Conservation (phyloP, 306 rosid genomes). For the Ochetophila trinervis region DNA sequence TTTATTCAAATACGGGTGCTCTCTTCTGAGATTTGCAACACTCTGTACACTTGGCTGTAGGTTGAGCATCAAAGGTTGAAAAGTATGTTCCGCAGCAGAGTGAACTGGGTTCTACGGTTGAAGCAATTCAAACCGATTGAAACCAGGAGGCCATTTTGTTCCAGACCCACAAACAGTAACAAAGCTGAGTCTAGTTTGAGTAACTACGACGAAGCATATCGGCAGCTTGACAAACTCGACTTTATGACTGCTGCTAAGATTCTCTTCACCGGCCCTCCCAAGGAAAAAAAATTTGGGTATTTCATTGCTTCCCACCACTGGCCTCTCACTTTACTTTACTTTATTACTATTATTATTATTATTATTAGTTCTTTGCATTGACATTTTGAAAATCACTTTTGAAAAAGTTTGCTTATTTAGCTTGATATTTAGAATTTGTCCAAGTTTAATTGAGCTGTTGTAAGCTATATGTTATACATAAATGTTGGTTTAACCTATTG, state of each 20-base stretch:
- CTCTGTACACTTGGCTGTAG: no score
- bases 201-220: constrained; percentile 45
- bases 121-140: constrained; percentile 30
- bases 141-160: constrained; percentile 37
- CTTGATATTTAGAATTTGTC: no score
- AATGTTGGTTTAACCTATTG: no score
- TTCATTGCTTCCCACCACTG: not conserved
- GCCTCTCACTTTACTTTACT: not conserved
- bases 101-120: constrained; percentile 33
- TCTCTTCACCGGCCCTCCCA: constrained; percentile 65
- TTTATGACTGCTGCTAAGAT: constrained; percentile 69
- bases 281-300: constrained; percentile 77
- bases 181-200: constrained; percentile 25
- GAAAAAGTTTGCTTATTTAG: no score
- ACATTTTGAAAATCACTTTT: no score
- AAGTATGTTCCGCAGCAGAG: constrained; percentile 50
- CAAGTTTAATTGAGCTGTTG: no score
- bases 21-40: no score
- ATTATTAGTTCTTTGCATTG: constrained; percentile 29
- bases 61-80: no score
- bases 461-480: no score
- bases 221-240: constrained; percentile 65
- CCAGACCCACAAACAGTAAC: constrained; percentile 9
- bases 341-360: constrained; percentile 3
- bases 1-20: no score